Base-by-base conservation (phyloP, 306 rosid genomes). In the Boehmeria nivea region DNA sequence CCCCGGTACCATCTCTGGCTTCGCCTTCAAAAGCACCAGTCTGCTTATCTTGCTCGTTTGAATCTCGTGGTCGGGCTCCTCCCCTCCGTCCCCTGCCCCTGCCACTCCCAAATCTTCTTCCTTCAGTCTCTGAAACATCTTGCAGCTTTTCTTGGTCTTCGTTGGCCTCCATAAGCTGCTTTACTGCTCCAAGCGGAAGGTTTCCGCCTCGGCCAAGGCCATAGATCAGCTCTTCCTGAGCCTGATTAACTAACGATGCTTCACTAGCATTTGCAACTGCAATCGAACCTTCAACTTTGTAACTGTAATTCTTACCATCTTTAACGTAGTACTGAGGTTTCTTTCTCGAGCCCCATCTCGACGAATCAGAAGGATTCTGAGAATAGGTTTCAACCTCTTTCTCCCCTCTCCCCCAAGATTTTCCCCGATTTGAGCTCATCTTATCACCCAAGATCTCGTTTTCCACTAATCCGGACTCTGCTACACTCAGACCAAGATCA, bases 151-250 rank as follows among this genome's bases (percentile, higher is more conserved):
- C 82, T 61, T 65, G 77, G 60, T 71, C 81, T 43, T 66, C 67
- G 46, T 72, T 54, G 25, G 72, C 60, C 59, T 83, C 94, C 0
- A 72, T 63, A 74, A 88, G 75, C 78, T 81, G 83, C 79, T 72
- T 81, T 14, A 85, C 81, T 0, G 99, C 99, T 11, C 95, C 96
- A 43, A 83, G 83, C 28, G 96, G 99, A 46, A 78, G 57, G 83
- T 93, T 93, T 37, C 99, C 99, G 1, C 99, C 99, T 3, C 90
- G 95, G 54, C 96, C 99, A 46, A 93, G 95, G 31, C 99, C 99
- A 57, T 93, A 51, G 54, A 93, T 93, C 57, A 83, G 51, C 58
- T 88, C 99, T 40, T 43, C 18, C 51, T 83, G 88, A 56, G 85
- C 86, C 65, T 73, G 80, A 21, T 68, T 59, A 22, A 93, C 26